phyloP scores from a whole-genome alignment of 208 protist genomes.

The Phytomonas sp. region DNA sequence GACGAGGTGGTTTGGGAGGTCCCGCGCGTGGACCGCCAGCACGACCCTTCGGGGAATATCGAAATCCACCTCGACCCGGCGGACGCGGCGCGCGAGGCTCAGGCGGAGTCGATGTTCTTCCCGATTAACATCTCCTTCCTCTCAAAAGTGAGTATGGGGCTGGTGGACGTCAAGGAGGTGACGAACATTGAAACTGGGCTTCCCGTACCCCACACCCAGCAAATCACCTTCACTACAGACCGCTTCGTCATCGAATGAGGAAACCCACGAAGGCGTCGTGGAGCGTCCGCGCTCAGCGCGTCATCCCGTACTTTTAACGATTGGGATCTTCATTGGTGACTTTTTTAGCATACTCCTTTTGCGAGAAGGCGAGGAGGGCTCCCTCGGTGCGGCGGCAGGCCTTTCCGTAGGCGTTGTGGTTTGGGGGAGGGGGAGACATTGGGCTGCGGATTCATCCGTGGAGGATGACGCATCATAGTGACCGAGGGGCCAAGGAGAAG shows the following conservation, averaged over 20 bases:
- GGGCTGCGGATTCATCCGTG: too few relatives aligned
- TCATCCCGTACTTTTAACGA: too few relatives aligned
- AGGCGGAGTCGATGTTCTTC: conserved; percentile 49
- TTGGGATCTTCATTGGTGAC: too few relatives aligned
- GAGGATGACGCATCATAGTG: too few relatives aligned
- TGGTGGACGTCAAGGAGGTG: conserved; percentile 51
- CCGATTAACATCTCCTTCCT: conserved; percentile 55
- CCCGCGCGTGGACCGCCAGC: conserved; percentile 31
- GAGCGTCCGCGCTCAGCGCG: too few relatives aligned
- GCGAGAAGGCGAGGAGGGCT: too few relatives aligned
- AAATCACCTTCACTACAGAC: conserved; percentile 38
- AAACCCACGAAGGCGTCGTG: background rate
- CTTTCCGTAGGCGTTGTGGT: too few relatives aligned
- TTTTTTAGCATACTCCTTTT: too few relatives aligned
- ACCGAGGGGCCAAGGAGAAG: too few relatives aligned
- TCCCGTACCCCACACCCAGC: conserved; percentile 54
- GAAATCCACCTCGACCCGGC: conserved; percentile 43
- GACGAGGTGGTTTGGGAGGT: conserved; percentile 57
- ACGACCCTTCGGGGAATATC: conserved; percentile 54
- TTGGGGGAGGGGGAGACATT: too few relatives aligned
- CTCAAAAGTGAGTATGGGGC: conserved; percentile 28
- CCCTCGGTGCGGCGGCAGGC: too few relatives aligned
- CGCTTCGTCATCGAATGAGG: conserved; percentile 40
- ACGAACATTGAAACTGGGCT: conserved; percentile 44
- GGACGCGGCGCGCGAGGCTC: background rate